phyloP scores from a whole-genome alignment of 352 stramenopile genomes.

The Globisporangium paddicum region DNA sequence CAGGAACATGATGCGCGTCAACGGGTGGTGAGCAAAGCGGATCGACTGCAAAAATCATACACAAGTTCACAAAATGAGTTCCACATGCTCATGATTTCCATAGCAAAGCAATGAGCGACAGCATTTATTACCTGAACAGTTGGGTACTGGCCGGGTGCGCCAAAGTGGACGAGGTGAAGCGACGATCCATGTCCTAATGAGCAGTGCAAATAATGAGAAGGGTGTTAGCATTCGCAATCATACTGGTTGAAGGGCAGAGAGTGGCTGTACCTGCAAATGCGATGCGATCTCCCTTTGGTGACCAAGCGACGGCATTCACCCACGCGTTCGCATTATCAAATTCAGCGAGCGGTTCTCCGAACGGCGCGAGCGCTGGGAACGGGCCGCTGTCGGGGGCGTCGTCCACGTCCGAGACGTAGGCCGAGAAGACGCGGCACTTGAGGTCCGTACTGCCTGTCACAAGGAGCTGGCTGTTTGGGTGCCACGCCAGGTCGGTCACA shows the following conservation, averaged over 20 bases:
- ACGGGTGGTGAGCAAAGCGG: conserved; percentile 79
- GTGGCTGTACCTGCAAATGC: conserved; percentile 64
- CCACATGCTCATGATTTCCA: not conserved
- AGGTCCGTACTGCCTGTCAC: conserved; percentile 91
- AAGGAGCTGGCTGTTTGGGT: conserved; percentile 91
- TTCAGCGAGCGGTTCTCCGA: conserved; percentile 77
- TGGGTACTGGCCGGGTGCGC: conserved; percentile 53
- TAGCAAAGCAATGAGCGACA: not conserved
- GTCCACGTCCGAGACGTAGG: conserved; percentile 85
- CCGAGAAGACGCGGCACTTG: conserved; percentile 92
- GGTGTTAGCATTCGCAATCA: not conserved
- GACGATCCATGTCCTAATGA: conserved; percentile 81
- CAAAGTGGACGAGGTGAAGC: conserved; percentile 89
- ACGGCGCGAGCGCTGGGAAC: conserved; percentile 70
- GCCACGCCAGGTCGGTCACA: conserved; percentile 88
- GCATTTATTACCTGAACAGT: conserved; percentile 51
- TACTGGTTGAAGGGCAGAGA: not conserved
- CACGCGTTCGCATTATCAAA: conserved; percentile 89
- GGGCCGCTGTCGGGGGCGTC: conserved; percentile 54
- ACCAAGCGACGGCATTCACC: conserved; percentile 92
- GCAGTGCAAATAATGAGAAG: not conserved
- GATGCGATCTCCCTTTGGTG: conserved; percentile 81
- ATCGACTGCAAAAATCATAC: conserved; percentile 54
- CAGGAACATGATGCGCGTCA: conserved; percentile 86
- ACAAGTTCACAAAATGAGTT: not conserved